These are phyloP conservation scores for Rutstroemia sp. DNA, from an alignment of 2,329 filamentous ascomycete genomes.

Conservation along the genomic window DNA sequence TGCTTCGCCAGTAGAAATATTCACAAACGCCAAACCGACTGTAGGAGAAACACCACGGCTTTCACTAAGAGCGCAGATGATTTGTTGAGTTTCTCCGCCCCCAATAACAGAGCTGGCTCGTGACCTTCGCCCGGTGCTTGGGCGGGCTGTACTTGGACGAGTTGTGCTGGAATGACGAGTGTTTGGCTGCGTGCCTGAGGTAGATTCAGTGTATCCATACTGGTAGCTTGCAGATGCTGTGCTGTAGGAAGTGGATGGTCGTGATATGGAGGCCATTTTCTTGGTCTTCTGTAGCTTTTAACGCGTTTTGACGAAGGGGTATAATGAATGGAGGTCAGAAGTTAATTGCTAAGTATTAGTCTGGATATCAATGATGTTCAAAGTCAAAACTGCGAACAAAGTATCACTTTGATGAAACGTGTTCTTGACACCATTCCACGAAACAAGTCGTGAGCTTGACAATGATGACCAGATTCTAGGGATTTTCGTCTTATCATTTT, in stretches of 20 bases:
- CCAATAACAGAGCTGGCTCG: constrained; percentile 30
- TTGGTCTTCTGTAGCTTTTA: background rate
- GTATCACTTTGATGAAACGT: too few relatives aligned
- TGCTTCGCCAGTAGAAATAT: constrained; percentile 76
- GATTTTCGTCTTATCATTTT: background rate
- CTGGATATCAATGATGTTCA: constrained; percentile 1
- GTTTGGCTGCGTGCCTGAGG: constrained; percentile 18
- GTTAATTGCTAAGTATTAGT: constrained; percentile 13
- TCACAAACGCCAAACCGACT: constrained; percentile 81
- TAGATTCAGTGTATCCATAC: constrained; percentile 24
- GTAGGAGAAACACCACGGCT: constrained; percentile 79
- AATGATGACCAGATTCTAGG: background rate
- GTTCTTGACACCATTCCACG: too few relatives aligned
- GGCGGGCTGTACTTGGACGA: constrained; percentile 24
- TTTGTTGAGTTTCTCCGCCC: constrained; percentile 51
- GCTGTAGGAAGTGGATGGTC: constrained; percentile 23
- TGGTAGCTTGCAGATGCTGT: constrained; percentile 23
- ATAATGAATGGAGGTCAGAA: background rate
- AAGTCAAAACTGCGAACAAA: background rate
- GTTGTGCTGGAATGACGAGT: constrained; percentile 23
- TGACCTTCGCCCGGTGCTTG: constrained; percentile 26
- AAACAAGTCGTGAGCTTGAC: background rate
- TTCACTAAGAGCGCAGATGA: constrained; percentile 85
- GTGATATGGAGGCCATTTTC: constrained; percentile 15
- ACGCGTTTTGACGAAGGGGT: background rate